Evolutionary conservation across 2,329 filamentous ascomycete genomes (phyloP).

Genomic region (Cladosporium sp.): DNA sequence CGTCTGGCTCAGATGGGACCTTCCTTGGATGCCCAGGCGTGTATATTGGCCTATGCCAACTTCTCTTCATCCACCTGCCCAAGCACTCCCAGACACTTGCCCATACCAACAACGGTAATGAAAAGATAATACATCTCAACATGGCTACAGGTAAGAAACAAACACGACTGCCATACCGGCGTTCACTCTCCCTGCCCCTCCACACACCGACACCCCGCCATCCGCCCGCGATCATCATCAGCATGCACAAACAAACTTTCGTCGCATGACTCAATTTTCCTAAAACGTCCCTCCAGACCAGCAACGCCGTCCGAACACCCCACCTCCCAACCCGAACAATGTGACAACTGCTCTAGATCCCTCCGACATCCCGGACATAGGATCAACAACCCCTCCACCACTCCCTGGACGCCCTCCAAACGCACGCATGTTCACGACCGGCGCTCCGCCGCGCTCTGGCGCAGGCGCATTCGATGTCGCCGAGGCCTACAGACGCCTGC

Average conservation of each 20-base stretch:
- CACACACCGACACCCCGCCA: neutral
- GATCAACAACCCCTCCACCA: constrained; percentile 13
- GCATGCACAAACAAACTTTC: constrained; percentile 4
- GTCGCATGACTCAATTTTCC: constrained; percentile 7
- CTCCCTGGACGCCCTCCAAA: constrained; percentile 17
- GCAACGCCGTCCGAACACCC: neutral
- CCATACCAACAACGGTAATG: neutral
- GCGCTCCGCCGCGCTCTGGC: constrained; percentile 1
- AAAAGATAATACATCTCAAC: neutral
- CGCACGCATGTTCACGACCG: constrained; percentile 20
- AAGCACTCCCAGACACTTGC: neutral
- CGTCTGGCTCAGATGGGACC: neutral
- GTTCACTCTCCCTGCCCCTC: neutral
- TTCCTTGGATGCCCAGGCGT: neutral
- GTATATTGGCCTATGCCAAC: neutral
- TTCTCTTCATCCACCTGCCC: neutral
- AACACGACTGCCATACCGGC: neutral
- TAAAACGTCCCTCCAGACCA: constrained; percentile 10
- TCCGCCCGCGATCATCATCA: neutral
- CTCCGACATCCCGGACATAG: constrained; percentile 3
- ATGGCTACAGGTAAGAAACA: neutral
- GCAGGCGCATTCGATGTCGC: constrained; percentile 55
- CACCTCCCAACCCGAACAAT: neutral
- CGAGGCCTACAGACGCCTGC: constrained; percentile 63
- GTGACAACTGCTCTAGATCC: constrained; percentile 1